Base-by-base conservation (phyloP, 495 filamentous ascomycete species). In the Neurospora terricola region DNA sequence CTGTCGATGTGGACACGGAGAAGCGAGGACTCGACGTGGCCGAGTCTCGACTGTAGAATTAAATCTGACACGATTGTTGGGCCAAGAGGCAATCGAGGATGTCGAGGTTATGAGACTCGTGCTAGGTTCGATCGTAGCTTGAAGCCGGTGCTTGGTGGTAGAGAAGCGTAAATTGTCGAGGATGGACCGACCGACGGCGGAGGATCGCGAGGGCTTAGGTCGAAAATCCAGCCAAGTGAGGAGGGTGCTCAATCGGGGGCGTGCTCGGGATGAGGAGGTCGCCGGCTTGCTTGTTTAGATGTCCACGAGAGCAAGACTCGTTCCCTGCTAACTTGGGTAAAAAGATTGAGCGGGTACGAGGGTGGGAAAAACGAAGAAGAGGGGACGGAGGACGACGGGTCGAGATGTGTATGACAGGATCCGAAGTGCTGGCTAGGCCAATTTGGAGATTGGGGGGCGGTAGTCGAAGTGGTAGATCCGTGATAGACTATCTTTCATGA, bases 401-500 rank as follows among this genome's bases (percentile, higher is more conserved):
- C 54, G 23, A 30, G 54, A 34, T 66, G 54, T 0, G 14, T 66
- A 66, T 16, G 54, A 66, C 54, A 14, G 54, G 54, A 66, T 66
- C 27, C 54, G 54, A 66, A 66, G 23, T 69, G 43, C 40, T 71
- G 23, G 74, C 73, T 77, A 77, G 14, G 76, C 70, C 70, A 75
- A 76, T 69, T 39, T 72, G 69, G 69, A 74, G 66, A 72, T 38
- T 23, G 68, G 73, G 34, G 77, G 74, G 73, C 30, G 62, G 71
- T 74, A 75, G 74, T 73, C 74, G 75, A 74, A 38, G 38, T 72
- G 42, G 72, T 38, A 71, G 62, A 59, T 69, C 11, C 45, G 45
- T 73, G 40, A 38, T 36, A 36, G 72, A 73, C 40, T 72, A 54
- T 27, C 48, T 74, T 34, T 77, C 79, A 81, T 81, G 77, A 76